phyloP scores from a whole-genome alignment of 495 filamentous ascomycete genomes.

The Venustampulla echinocandica region DNA sequence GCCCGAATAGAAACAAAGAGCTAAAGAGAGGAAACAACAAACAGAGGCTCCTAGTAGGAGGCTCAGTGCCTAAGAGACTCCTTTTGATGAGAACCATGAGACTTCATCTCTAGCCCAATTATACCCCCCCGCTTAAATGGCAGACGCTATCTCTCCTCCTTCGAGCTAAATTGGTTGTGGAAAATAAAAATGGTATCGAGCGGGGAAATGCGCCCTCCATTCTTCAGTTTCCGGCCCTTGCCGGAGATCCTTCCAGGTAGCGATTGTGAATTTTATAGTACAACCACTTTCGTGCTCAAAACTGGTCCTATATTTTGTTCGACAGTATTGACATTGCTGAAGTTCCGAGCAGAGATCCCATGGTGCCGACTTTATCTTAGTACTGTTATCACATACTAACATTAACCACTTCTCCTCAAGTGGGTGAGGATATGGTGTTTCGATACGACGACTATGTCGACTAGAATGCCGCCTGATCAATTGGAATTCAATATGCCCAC shows the following conservation, averaged over 20 bases:
- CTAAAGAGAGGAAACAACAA: too few relatives aligned
- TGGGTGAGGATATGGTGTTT: constrained; percentile 4
- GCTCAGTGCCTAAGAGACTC: too few relatives aligned
- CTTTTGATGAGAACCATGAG: constrained; percentile 8
- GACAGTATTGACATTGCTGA: constrained; percentile 17
- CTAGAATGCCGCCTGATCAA: constrained; percentile 1
- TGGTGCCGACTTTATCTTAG: constrained; percentile 5
- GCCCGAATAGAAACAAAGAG: too few relatives aligned
- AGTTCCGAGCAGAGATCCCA: constrained; percentile 8
- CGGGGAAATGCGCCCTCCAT: constrained; percentile 10
- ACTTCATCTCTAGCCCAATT: constrained; percentile 8
- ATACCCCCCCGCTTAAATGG: constrained; percentile 2
- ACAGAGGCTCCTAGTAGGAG: too few relatives aligned
- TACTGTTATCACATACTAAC: constrained; percentile 7
- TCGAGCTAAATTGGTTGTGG: constrained; percentile 13
- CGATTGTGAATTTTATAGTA: constrained; percentile 9
- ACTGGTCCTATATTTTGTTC: constrained; percentile 12
- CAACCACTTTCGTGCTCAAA: constrained; percentile 11
- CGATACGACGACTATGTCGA: constrained; percentile 5
- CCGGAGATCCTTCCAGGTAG: constrained; percentile 16
- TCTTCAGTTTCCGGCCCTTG: constrained; percentile 13
- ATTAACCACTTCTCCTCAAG: constrained; percentile 5
- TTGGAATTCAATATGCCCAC: constrained; percentile 6
- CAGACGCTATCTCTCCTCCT: constrained; percentile 10
- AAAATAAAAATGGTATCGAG: background rate